Evolutionary conservation across 257 asterid genomes (phyloP).

Genomic region (Asclepias syriaca): DNA sequence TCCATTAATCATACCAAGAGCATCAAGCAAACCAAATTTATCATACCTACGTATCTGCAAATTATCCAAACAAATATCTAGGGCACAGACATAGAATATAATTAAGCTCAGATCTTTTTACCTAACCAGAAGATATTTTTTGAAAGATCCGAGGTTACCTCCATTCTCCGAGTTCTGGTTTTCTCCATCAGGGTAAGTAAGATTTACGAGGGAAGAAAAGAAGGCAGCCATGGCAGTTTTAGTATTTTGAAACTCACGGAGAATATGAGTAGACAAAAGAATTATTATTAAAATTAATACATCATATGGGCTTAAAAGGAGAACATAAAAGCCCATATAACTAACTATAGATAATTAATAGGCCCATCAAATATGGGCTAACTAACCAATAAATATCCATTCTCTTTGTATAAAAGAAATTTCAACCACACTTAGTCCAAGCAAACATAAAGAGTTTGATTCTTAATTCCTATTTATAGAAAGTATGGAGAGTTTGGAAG

Average conservation of each 20-base stretch:
- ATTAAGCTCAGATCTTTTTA: background rate
- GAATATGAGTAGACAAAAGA: no score
- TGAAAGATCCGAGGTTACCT: background rate
- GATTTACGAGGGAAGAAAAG: background rate
- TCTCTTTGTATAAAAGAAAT: no score
- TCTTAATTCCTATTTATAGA: no score
- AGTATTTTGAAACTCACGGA: background rate
- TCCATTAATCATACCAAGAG: background rate
- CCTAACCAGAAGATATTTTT: background rate
- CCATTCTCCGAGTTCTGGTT: background rate
- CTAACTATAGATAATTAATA: no score
- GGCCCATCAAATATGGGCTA: no score
- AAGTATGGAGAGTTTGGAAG: no score
- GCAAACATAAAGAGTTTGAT: no score
- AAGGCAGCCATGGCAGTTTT: background rate
- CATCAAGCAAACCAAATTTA: background rate
- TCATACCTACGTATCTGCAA: background rate
- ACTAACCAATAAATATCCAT: no score
- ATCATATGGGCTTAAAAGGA: no score
- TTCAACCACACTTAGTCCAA: no score
- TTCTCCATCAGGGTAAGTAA: background rate
- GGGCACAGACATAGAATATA: background rate
- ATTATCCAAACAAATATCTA: background rate
- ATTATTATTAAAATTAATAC: no score
- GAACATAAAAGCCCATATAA: no score